phyloP scores from a whole-genome alignment of 345 rosid genomes.

The Eucalyptus cloeziana region DNA sequence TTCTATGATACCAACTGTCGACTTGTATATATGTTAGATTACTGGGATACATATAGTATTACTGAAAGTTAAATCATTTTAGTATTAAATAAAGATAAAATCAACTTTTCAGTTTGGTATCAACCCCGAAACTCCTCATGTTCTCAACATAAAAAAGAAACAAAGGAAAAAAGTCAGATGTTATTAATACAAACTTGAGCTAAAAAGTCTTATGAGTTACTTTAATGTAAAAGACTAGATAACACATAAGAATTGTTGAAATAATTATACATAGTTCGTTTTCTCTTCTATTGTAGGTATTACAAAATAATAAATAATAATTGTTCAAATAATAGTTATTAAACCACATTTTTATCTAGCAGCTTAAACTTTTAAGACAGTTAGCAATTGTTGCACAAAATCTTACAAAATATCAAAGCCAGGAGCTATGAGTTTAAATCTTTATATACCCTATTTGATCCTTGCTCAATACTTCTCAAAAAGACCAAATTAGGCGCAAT shows the following conservation, averaged over 20 bases:
- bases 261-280: background rate
- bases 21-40: background rate
- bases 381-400: background rate
- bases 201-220: background rate
- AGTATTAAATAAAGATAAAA: background rate
- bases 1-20: background rate
- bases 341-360: rapidly evolving
- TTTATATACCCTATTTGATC: no score
- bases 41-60: background rate
- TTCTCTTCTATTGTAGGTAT: background rate
- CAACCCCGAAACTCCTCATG: background rate
- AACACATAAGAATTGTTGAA: background rate
- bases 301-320: no score
- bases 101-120: background rate
- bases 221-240: background rate
- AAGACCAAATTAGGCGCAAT: no score
- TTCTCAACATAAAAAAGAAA: background rate
- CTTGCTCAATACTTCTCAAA: rapidly evolving
- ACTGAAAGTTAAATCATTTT: background rate
- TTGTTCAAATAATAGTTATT: no score
- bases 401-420: no score
- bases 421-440: no score
- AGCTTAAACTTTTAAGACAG: no score
- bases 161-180: background rate
- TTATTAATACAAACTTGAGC: background rate